phyloP scores from a whole-genome alignment of 352 stramenopile species.

The Globisporangium rhizosaccharum region DNA sequence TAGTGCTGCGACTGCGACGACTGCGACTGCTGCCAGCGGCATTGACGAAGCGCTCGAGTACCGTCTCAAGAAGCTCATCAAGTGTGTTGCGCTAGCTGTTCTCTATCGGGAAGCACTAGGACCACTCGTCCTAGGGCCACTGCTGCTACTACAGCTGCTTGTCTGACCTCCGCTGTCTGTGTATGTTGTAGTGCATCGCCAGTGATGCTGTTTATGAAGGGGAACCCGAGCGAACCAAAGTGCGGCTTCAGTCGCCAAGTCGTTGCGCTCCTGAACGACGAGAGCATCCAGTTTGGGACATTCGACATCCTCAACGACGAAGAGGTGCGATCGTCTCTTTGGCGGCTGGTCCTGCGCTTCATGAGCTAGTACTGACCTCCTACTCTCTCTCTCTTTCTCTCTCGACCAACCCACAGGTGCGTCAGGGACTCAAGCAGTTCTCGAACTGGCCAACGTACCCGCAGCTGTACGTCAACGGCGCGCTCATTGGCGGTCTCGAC shows the following conservation, averaged over 20 bases:
- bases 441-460: conserved; percentile 98
- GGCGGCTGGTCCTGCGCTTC: neutral
- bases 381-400: neutral
- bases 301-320: conserved; percentile 98
- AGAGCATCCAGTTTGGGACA: conserved; percentile 91
- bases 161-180: too few species aligned
- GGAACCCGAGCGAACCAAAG: conserved; percentile 90
- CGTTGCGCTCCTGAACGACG: conserved; percentile 90
- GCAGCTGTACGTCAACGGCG: conserved; percentile 97
- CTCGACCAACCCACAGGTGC: conserved; percentile 50
- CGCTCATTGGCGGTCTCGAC: conserved; percentile 95
- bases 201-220: conserved; percentile 99
- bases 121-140: neutral
- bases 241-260: conserved; percentile 96
- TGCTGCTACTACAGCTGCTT: too few species aligned
- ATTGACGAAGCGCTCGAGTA: conserved; percentile 67
- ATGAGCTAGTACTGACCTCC: neutral
- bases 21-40: conserved; percentile 18
- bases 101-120: neutral
- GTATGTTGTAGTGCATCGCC: conserved; percentile 44
- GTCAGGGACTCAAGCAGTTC: conserved; percentile 95
- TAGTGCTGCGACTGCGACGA: conserved; percentile 8
- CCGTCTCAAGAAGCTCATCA: conserved; percentile 80
- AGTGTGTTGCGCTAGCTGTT: conserved; percentile 32
- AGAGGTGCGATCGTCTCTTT: conserved; percentile 35